These are phyloP conservation scores for Takashimella koratensis DNA, from an alignment of 1,284 basidiomycete species.

Conservation along the genomic window DNA sequence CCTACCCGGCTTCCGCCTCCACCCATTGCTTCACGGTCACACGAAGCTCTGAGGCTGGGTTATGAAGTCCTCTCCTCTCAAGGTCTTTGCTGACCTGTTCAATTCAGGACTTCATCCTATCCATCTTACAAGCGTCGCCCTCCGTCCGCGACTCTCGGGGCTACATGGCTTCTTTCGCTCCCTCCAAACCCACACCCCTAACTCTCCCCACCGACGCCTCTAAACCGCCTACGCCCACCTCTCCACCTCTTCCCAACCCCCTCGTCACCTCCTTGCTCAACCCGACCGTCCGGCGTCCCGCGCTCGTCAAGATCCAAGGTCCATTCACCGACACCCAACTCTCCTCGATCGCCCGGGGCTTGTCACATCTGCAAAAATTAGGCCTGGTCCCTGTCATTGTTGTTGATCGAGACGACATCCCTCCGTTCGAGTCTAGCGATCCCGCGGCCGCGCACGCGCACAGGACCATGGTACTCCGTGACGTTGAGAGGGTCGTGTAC, in stretches of 20 bases:
- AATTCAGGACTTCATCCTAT: constrained; percentile 92
- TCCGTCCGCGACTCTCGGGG: constrained; percentile 84
- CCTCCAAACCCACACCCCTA: constrained; percentile 39
- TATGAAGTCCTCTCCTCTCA: too few species aligned
- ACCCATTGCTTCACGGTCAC: too few species aligned
- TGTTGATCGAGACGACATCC: constrained; percentile 79
- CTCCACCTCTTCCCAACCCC: constrained; percentile 49
- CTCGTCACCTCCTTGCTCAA: constrained; percentile 79
- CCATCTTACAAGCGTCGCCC: constrained; percentile 88
- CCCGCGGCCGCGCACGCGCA: constrained; percentile 32
- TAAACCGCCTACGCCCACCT: constrained; percentile 1
- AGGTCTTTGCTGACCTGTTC: too few species aligned
- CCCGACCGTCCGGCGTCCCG: constrained; percentile 60
- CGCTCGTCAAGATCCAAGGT: constrained; percentile 94
- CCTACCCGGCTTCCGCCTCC: too few species aligned
- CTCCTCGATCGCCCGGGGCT: constrained; percentile 85
- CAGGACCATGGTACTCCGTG: constrained; percentile 70
- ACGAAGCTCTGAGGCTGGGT: too few species aligned
- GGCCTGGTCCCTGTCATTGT: constrained; percentile 94
- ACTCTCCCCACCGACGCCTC: constrained; percentile 48
- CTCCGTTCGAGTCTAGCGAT: constrained; percentile 57
- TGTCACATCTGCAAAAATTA: constrained; percentile 92
- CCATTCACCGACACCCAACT: constrained; percentile 95
- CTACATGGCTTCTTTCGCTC: constrained; percentile 79
- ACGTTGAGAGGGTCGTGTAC: constrained; percentile 78